Percentiles rank a stretch among this genome's conserved stretches.
Evolutionary conservation across 2,329 filamentous ascomycete species (phyloP).

Genomic region (Orbilia javanica): DNA sequence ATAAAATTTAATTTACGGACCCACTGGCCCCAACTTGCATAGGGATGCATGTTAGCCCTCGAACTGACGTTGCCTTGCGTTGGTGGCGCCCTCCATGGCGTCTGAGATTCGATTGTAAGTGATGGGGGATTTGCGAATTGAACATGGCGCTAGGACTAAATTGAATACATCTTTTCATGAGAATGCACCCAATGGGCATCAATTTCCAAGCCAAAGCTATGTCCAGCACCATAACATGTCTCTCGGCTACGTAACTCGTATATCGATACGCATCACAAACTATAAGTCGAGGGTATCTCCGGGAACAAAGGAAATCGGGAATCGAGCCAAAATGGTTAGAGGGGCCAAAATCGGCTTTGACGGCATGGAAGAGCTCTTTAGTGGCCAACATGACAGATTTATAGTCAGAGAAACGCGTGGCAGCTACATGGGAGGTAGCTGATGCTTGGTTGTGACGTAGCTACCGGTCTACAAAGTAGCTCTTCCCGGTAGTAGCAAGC

Average conservation of each 20-base stretch:
- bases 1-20: too few relatives aligned
- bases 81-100: too few relatives aligned
- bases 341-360: neutral
- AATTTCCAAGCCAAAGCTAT: neutral
- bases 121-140: too few relatives aligned
- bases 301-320: neutral
- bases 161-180: neutral
- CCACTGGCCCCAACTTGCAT: too few relatives aligned
- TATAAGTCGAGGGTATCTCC: neutral
- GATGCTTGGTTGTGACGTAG: neutral
- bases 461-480: neutral
- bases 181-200: neutral
- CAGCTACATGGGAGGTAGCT: neutral
- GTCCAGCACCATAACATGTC: too few relatives aligned
- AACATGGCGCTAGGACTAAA: too few relatives aligned
- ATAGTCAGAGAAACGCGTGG: neutral
- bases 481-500: neutral
- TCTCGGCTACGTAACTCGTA: too few relatives aligned
- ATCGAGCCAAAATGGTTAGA: neutral
- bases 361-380: neutral
- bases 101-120: too few relatives aligned
- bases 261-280: neutral
- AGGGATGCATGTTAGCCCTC: too few relatives aligned
- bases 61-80: too few relatives aligned
- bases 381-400: neutral